Evolutionary conservation across 768 basidiomycete species (phyloP).

Genomic region (Rhodotorula paludigena): DNA sequence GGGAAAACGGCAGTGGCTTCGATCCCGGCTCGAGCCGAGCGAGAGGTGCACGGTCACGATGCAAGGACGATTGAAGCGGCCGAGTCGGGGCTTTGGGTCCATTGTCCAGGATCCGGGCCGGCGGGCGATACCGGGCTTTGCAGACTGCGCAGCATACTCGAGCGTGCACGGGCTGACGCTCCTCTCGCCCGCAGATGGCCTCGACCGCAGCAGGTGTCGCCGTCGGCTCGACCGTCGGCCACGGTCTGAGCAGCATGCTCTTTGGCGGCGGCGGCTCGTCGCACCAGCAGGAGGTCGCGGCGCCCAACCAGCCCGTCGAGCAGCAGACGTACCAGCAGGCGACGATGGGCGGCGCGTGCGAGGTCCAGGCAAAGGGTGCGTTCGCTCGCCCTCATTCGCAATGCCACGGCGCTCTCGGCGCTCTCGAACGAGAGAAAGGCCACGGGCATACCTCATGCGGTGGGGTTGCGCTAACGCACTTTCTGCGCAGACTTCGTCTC

Average conservation of each 20-base stretch:
- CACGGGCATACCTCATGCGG: too few relatives aligned
- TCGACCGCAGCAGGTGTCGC: constrained; percentile 77
- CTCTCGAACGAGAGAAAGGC: too few relatives aligned
- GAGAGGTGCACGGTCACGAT: too few relatives aligned
- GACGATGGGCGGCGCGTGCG: constrained; percentile 56
- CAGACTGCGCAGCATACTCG: too few relatives aligned
- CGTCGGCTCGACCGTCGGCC: constrained; percentile 77
- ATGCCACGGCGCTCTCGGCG: constrained; percentile 4
- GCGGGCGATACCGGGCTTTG: too few relatives aligned
- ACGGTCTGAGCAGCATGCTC: constrained; percentile 83
- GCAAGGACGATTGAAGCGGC: too few relatives aligned
- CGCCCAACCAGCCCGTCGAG: constrained; percentile 53
- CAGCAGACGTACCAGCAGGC: constrained; percentile 49
- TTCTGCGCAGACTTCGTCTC: constrained; percentile 65
- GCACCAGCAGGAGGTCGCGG: constrained; percentile 51
- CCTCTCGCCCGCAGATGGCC: constrained; percentile 33
- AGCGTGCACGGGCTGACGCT: neutral
- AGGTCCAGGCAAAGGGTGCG: constrained; percentile 73
- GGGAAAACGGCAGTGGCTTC: too few relatives aligned
- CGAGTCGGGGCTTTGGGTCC: too few relatives aligned
- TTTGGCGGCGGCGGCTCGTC: constrained; percentile 63
- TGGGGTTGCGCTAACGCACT: too few relatives aligned
- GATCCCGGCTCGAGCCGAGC: too few relatives aligned
- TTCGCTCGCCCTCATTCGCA: neutral
- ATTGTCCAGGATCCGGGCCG: too few relatives aligned